Conservation (phyloP, 148 eudicot species). For the Vaccinium darrowii region DNA sequence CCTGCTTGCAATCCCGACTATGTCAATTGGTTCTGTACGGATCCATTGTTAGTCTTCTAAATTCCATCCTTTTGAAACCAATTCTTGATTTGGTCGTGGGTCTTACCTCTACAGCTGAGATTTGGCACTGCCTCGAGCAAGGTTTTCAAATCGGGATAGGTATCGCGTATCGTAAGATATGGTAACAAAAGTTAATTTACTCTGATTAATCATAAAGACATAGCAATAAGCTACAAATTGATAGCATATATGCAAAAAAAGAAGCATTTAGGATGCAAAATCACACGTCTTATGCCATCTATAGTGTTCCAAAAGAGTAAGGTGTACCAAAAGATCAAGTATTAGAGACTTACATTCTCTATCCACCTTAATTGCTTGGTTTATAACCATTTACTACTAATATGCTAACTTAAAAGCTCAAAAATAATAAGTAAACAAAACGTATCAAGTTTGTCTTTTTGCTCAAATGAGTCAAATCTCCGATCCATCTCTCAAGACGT, state of each 20-base stretch:
- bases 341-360: neutral
- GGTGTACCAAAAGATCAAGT: neutral
- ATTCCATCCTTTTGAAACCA: too few relatives aligned
- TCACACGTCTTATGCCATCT: neutral
- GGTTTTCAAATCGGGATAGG: neutral
- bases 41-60: too few relatives aligned
- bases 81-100: too few relatives aligned
- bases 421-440: neutral
- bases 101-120: too few relatives aligned
- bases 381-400: neutral
- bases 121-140: too few relatives aligned
- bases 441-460: neutral
- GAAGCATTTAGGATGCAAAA: neutral
- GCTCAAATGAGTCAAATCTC: neutral
- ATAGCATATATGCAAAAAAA: neutral
- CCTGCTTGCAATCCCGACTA: too few relatives aligned
- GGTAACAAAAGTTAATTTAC: neutral
- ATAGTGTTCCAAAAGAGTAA: neutral
- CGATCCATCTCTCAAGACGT: neutral
- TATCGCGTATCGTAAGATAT: neutral
- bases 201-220: neutral
- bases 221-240: neutral
- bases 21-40: too few relatives aligned
- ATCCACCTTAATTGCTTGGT: neutral
- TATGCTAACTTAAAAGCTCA: neutral